phyloP scores from a whole-genome alignment of 306 rosid genomes.

The Vicia sativa region DNA sequence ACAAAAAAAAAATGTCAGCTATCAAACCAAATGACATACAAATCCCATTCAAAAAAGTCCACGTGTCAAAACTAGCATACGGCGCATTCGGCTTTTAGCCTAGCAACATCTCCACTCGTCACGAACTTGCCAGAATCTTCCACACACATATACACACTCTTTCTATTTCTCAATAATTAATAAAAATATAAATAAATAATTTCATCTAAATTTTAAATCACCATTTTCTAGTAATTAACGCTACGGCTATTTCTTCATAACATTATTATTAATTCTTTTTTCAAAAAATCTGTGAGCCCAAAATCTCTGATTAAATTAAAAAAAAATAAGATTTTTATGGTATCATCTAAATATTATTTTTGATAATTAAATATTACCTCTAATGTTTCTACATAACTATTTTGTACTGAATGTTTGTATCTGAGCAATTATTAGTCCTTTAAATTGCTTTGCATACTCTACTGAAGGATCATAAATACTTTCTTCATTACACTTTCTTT shows the following conservation, averaged over 20 bases:
- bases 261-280: no score
- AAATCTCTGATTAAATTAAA: no score
- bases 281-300: no score
- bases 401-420: no score
- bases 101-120: slow-evolving; percentile 1
- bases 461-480: not conserved
- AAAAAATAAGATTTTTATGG: no score
- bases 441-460: not conserved
- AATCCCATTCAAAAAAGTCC: not conserved
- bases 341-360: no score
- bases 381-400: no score
- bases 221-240: not conserved
- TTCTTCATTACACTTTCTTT: not conserved
- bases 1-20: not conserved
- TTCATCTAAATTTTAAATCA: no score
- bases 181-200: no score
- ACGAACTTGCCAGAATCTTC: slow-evolving; percentile 41
- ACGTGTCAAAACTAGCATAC: slow-evolving; percentile 12
- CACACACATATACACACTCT: not conserved
- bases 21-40: not conserved
- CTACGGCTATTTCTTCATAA: not conserved
- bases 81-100: not conserved
- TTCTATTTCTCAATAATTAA: not conserved
- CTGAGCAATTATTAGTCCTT: not conserved
- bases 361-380: no score